These are phyloP conservation scores for Trichoderma sp. DNA, from an alignment of 2,329 filamentous ascomycete genomes.

Conservation along the genomic window DNA sequence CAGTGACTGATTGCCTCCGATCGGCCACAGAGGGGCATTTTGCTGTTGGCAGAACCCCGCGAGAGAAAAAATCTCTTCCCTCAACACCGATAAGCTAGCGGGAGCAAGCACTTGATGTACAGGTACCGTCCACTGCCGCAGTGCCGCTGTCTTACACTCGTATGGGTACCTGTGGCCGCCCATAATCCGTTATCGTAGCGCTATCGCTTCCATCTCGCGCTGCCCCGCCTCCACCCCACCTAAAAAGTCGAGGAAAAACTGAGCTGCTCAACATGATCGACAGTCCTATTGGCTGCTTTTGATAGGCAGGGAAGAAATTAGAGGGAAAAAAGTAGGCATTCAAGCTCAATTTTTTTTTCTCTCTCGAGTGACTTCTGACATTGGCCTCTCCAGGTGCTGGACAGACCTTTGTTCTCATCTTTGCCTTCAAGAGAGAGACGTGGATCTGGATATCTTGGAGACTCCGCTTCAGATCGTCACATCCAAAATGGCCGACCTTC, in stretches of 20 bases:
- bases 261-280: conserved; percentile 8
- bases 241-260: conserved; percentile 1
- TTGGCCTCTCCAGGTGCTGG: conserved; percentile 12
- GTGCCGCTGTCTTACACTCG: background rate
- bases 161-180: background rate
- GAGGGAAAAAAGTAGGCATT: conserved; percentile 6
- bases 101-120: background rate
- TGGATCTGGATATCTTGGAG: conserved; percentile 7
- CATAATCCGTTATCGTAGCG: conserved; percentile 6
- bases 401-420: conserved; percentile 9
- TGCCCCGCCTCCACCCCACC: conserved; percentile 18
- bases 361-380: conserved; percentile 1
- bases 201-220: background rate
- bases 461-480: background rate
- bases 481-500: conserved; percentile 40
- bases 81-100: background rate
- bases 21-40: conserved; percentile 9
- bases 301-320: background rate
- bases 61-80: conserved; percentile 4
- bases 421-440: background rate
- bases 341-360: background rate
- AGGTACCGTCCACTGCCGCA: background rate
- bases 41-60: conserved; percentile 4
- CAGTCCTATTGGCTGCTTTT: conserved; percentile 8
- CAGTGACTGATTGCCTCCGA: background rate